A percentile compares a stretch with the other conserved stretches of the same genome.
Conservation (phyloP, 2,329 filamentous ascomycete species). For the Exophiala mesophila region DNA sequence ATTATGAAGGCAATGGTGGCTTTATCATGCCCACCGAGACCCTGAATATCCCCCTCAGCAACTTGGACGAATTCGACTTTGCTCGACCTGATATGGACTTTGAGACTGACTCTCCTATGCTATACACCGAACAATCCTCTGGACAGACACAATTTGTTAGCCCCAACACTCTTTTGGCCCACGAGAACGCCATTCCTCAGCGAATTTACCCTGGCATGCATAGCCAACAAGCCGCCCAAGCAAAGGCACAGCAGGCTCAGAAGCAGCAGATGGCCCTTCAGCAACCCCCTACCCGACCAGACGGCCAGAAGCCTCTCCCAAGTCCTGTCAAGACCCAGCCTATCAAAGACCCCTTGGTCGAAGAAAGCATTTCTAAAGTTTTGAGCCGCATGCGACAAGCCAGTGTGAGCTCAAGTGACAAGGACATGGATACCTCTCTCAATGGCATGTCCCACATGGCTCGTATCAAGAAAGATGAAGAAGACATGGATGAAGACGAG, state of each 20-base stretch:
- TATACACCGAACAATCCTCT: conserved; percentile 50
- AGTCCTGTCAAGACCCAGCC: conserved; percentile 32
- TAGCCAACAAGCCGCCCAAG: conserved; percentile 75
- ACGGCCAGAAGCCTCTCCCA: conserved; percentile 25
- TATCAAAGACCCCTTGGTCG: conserved; percentile 63
- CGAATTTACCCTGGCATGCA: conserved; percentile 92
- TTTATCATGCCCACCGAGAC: conserved; percentile 40
- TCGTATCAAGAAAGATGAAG: conserved; percentile 83
- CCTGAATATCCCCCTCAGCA: conserved; percentile 29
- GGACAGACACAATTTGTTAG: conserved; percentile 59
- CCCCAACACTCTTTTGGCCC: conserved; percentile 61
- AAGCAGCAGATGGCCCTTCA: conserved; percentile 57
- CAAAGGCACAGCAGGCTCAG: conserved; percentile 58
- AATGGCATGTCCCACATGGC: conserved; percentile 46
- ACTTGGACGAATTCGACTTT: conserved; percentile 58
- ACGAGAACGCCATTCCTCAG: conserved; percentile 47
- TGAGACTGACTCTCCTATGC: conserved; percentile 62
- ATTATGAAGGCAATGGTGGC: conserved; percentile 33
- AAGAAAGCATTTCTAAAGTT: conserved; percentile 90
- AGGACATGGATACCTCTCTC: conserved; percentile 43
- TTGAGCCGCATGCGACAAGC: conserved; percentile 84
- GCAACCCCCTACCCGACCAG: conserved; percentile 39
- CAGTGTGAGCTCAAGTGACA: conserved; percentile 55
- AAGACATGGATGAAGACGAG: conserved; percentile 99
- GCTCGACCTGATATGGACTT: conserved; percentile 61